phyloP scores from a whole-genome alignment of 2,329 filamentous ascomycete species.

The Diaporthe nobilis region DNA sequence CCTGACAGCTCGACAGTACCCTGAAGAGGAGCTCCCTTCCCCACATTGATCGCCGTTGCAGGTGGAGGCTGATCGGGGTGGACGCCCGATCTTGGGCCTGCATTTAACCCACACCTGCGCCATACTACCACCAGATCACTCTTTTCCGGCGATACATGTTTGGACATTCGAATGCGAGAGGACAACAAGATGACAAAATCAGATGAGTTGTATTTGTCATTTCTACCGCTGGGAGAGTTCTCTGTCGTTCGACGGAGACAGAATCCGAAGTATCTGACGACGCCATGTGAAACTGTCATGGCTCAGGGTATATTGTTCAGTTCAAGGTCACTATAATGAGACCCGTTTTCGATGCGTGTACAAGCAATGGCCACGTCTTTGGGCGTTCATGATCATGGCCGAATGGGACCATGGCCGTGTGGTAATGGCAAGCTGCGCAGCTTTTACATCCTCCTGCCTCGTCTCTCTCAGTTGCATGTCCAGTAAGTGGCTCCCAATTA shows the following conservation, averaged over 20 bases:
- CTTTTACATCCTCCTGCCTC: too few relatives aligned
- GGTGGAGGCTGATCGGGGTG: slow-evolving; percentile 3
- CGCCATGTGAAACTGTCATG: not conserved
- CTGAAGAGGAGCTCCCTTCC: not conserved
- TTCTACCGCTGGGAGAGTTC: not conserved
- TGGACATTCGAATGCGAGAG: not conserved
- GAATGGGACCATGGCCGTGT: not conserved
- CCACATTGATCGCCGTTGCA: slow-evolving; percentile 13
- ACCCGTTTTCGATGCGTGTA: too few relatives aligned
- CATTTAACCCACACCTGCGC: not conserved
- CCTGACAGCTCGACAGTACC: not conserved
- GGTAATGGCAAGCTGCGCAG: too few relatives aligned
- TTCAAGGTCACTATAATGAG: too few relatives aligned
- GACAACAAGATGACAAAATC: not conserved
- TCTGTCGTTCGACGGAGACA: not conserved
- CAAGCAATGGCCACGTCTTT: not conserved
- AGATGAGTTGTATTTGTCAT: not conserved
- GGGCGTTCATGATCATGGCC: not conserved
- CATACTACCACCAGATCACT: not conserved
- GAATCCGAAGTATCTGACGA: not conserved
- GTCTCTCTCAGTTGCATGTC: too few relatives aligned
- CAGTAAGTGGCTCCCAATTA: too few relatives aligned
- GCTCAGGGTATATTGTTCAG: not conserved
- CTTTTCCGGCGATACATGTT: not conserved
- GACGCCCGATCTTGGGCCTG: slow-evolving; percentile 14